Evolutionary conservation across 2,329 filamentous ascomycete genomes (phyloP), one percentile per base, ranked within the genome.

Genomic region (Byssoonygena ceratinophila): DNA sequence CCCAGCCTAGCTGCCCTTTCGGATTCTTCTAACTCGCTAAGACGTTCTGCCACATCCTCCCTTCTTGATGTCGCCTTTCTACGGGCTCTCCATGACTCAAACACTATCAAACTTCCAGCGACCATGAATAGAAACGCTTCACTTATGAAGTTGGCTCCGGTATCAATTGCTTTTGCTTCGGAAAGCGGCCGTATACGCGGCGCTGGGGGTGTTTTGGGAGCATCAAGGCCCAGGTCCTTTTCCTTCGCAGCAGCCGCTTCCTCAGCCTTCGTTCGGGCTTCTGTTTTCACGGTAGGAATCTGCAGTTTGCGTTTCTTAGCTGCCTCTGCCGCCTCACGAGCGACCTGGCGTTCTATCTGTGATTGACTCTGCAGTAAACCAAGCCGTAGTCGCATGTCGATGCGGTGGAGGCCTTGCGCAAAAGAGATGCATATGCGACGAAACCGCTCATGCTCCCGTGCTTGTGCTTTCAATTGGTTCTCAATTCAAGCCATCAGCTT

Each of bases 311-410:
- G 76, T 58, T 73, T 73, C 55, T 76, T 74, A 27, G 76, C 74
- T 57, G 76, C 77, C 51, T 77, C 74, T 16, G 75, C 76, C 20
- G 76, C 72, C 51, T 80, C 77, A 50, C 75, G 62, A 12, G 64
- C 64, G 22, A 68, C 68, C 57, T 69, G 71, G 57, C 63, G 66
- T 51, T 74, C 67, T 29, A 71, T 64, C 1, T 78, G 74, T 2
- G 78, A 76, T 7, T 72, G 74, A 60, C 83, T 81, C 59, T 83
- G 81, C 1, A 85, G 71, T 4, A 82, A 73, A 20, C 81, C 81
- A 55, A 85, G 70, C 45, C 81, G 77, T 66, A 84, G 77, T 40
- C 80, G 77, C 80, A 85, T 84, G 62, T 85, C 82, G 55, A 83
- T 68, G 45, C 78, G 74, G 64, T 85, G 82, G 29, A 85, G 74